Base-by-base conservation (phyloP, 1,284 basidiomycete genomes). In the Moniliophthora roreri region DNA sequence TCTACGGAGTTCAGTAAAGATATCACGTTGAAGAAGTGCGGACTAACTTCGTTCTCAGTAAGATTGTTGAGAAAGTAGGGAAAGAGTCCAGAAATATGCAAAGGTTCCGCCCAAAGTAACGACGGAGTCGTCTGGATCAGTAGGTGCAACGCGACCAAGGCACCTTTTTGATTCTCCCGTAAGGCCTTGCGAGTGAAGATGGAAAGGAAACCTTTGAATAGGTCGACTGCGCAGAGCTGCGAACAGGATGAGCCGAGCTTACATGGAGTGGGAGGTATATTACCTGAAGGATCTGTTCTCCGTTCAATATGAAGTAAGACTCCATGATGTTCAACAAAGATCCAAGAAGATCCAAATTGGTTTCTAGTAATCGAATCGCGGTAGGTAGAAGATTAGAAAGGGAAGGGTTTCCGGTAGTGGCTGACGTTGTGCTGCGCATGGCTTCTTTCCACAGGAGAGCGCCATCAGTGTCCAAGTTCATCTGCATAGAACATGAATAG, bases 391-490 rank as follows among this genome's bases (percentile, higher is more conserved):
- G 73, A 32, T 87, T 81, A 32, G 87, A 71, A 11, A 95, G 77
- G 23, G 79, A 81, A 7, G 79, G 78, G 52, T 76, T 69, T 21
- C 70, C 61, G 55, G 68, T 74, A 48, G 78, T 70, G 2, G 91
- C 69, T 1, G 80, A 77, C 1, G 75, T 69, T 0, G 88, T 80
- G 63, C 93, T 91, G 50, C 85, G 80, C 23, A 95, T 70, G 2
- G 88, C 81, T 16, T 82, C 75, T 49, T 82, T 76, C 93, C 93
- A 95, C 35, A 96, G 76, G 24, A 74, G 74, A 24, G 94, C 66
- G 0, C 82, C 89, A 66, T 95, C 92, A 53, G 85, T 82, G 57
- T 96, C 93, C 46, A 96, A 79, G 60, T 88, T 81, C 23, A 81
- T 74, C 52, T 83, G 81, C 20, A 61, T 18, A 52, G 44, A 47